Evolutionary conservation across 2,329 filamentous ascomycete genomes (phyloP).

Genomic region (Cordyceps pruinosa): DNA sequence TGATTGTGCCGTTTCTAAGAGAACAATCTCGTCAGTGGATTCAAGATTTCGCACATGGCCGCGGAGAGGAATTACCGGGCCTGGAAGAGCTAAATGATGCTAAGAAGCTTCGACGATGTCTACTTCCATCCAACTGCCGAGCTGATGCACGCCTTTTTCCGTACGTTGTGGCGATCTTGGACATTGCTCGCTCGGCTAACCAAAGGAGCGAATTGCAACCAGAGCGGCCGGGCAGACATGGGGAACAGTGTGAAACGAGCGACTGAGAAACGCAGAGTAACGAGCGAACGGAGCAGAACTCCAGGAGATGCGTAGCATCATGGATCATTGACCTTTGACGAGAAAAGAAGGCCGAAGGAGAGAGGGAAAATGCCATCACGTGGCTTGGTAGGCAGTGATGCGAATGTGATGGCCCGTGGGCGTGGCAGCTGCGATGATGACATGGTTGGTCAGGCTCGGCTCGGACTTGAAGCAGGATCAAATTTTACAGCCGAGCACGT

Average conservation of each 20-base stretch:
- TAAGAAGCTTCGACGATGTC: background rate
- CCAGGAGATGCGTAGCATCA: constrained; percentile 1
- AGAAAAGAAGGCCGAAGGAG: background rate
- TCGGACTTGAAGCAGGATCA: background rate
- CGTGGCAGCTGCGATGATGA: constrained; percentile 6
- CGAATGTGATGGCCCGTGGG: background rate
- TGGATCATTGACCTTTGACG: too few relatives aligned
- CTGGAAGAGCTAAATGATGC: background rate
- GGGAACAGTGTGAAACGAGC: background rate
- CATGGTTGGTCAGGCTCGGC: background rate
- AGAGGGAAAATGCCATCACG: background rate
- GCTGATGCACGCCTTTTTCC: background rate
- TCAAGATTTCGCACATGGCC: background rate
- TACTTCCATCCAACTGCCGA: background rate
- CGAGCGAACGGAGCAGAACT: constrained; percentile 1
- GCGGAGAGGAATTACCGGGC: background rate
- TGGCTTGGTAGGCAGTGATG: background rate
- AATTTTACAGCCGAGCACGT: background rate
- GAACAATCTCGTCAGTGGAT: background rate
- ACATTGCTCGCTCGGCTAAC: background rate
- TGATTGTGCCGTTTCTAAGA: background rate
- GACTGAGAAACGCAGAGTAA: background rate
- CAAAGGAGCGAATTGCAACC: constrained; percentile 9
- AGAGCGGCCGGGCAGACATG: background rate
- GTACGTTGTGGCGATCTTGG: background rate